These are phyloP conservation scores for Aspergillus sp. DNA, from an alignment of 2,329 filamentous ascomycete species.

Conservation along the genomic window DNA sequence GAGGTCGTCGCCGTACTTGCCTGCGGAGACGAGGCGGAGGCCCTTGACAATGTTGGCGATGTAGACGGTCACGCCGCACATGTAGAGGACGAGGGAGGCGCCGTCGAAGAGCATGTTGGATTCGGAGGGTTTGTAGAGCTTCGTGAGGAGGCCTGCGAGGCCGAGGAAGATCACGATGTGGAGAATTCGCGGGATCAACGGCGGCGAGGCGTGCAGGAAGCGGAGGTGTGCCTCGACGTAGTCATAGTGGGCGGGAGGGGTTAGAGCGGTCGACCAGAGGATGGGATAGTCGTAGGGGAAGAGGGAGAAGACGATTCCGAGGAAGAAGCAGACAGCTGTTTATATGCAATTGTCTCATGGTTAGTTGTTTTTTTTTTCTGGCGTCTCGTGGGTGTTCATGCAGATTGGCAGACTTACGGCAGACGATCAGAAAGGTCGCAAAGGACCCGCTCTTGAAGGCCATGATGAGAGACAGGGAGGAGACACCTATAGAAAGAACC, in stretches of 20 bases:
- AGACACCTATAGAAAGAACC: no score
- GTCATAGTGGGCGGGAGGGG: constrained; percentile 62
- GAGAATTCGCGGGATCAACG: constrained; percentile 86
- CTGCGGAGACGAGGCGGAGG: constrained; percentile 72
- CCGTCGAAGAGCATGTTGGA: constrained; percentile 93
- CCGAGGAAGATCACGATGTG: constrained; percentile 90
- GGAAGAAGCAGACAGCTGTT: constrained; percentile 88
- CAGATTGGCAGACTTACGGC: constrained; percentile 59
- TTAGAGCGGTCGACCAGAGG: constrained; percentile 40
- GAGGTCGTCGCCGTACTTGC: constrained; percentile 55
- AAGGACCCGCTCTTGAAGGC: constrained; percentile 59
- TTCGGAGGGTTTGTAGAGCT: constrained; percentile 90
- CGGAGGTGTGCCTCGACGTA: constrained; percentile 85
- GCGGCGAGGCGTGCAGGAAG: constrained; percentile 86
- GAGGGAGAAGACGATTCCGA: constrained; percentile 92
- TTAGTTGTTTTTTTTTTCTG: constrained; percentile 10
- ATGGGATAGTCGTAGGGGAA: constrained; percentile 75
- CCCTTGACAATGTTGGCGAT: constrained; percentile 96
- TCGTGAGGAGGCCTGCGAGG: constrained; percentile 82
- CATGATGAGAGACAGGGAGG: constrained; percentile 18
- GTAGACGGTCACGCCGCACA: constrained; percentile 88
- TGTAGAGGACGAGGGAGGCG: constrained; percentile 66
- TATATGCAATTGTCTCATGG: background rate
- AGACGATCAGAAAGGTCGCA: constrained; percentile 94
- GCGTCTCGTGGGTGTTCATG: constrained; percentile 2